Evolutionary conservation across 2,329 filamentous ascomycete species (phyloP).

Genomic region (Diaporthe sp.): DNA sequence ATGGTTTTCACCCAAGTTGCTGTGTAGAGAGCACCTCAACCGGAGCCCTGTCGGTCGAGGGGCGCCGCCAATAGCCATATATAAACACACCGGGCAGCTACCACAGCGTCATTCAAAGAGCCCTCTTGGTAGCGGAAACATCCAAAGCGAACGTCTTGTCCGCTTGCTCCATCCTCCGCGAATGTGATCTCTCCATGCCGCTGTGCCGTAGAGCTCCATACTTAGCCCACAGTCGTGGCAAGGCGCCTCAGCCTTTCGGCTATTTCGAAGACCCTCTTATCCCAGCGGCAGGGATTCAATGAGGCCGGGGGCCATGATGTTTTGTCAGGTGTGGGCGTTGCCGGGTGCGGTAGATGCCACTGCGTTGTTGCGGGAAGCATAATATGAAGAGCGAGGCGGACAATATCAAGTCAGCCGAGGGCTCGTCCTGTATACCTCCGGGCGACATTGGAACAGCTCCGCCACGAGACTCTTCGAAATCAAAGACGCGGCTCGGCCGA

Average conservation of each 20-base stretch:
- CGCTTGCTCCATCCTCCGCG: not conserved
- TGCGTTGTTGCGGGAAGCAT: not conserved
- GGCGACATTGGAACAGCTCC: not conserved
- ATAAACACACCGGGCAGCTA: not conserved
- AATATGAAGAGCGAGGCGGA: conserved; percentile 21
- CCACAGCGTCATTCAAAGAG: not conserved
- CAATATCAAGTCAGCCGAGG: conserved; percentile 29
- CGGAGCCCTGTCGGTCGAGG: not conserved
- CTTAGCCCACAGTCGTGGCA: not conserved
- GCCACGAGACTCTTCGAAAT: not conserved
- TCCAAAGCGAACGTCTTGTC: not conserved
- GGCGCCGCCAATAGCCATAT: not conserved
- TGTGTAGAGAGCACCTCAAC: not conserved
- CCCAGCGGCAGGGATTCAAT: not conserved
- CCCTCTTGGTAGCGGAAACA: not conserved
- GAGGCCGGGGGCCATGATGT: not conserved
- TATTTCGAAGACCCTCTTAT: not conserved
- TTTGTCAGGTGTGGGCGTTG: not conserved
- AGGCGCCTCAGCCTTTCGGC: not conserved
- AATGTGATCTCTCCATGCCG: not conserved
- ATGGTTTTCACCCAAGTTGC: not conserved
- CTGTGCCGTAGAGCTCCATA: not conserved
- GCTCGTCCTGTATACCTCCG: not conserved
- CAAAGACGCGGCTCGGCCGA: conserved; percentile 15
- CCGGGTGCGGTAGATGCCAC: not conserved